These are phyloP conservation scores for Xylaria sp. DNA, from an alignment of 2,329 filamentous ascomycete species.

Conservation along the genomic window DNA sequence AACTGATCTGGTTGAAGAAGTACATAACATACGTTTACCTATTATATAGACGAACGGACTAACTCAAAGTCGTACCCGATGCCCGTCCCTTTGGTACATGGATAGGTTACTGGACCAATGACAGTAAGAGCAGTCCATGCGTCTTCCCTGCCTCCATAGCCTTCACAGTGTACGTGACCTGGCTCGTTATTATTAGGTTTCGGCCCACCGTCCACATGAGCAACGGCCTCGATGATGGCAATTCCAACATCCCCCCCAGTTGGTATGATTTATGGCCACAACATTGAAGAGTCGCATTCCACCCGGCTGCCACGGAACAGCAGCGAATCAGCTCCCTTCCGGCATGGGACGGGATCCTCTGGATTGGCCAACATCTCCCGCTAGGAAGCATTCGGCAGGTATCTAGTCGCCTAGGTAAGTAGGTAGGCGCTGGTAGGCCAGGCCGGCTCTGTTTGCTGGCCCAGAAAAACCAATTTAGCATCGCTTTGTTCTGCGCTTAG, in stretches of 20 bases:
- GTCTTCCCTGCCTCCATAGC: constrained; percentile 5
- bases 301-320: constrained; percentile 15
- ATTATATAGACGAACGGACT: too few relatives aligned
- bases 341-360: constrained; percentile 7
- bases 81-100: not conserved
- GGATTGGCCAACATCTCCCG: too few relatives aligned
- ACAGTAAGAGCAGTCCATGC: not conserved
- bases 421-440: too few relatives aligned
- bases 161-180: constrained; percentile 12
- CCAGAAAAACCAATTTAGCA: not conserved
- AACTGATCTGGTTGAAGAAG: not conserved
- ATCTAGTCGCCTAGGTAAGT: too few relatives aligned
- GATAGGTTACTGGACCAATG: not conserved
- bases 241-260: constrained; percentile 5
- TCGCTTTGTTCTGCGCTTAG: not conserved
- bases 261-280: constrained; percentile 18
- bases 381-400: too few relatives aligned
- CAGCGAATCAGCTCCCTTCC: constrained; percentile 15
- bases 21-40: not conserved
- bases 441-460: not conserved
- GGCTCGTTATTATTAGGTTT: constrained; percentile 7
- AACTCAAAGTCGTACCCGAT: not conserved
- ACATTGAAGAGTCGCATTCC: constrained; percentile 20
- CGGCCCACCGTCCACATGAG: constrained; percentile 11
- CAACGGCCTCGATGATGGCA: constrained; percentile 2